Percentiles rank a stretch among this genome's conserved stretches.
phyloP scores from a whole-genome alignment of 2,329 filamentous ascomycete species.

The Penicillium sp. region DNA sequence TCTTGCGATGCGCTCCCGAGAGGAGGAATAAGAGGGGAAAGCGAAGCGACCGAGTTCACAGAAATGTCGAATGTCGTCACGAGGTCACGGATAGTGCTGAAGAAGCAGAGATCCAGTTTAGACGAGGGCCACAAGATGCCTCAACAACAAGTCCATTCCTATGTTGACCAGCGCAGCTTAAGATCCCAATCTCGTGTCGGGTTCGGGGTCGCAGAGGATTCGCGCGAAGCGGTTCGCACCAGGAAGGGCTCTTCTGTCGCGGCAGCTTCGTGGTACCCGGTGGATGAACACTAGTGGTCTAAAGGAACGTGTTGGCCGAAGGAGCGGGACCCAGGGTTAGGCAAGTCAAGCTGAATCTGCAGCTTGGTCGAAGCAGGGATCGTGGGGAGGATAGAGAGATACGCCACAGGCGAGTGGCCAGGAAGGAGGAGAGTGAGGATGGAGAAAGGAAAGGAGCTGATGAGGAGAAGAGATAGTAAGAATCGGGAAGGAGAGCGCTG shows the following conservation, averaged over 20 bases:
- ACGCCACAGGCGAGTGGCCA: conserved; percentile 17
- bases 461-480: conserved; percentile 17
- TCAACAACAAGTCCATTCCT: conserved; percentile 40
- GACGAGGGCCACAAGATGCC: conserved; percentile 28
- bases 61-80: background rate
- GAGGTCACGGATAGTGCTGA: conserved; percentile 21
- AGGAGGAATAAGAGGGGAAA: background rate
- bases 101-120: conserved; percentile 27
- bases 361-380: conserved; percentile 1
- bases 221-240: conserved; percentile 5
- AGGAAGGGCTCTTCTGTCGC: background rate
- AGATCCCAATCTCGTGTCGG: conserved; percentile 16
- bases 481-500: conserved; percentile 17
- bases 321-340: conserved; percentile 10
- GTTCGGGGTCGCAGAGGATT: conserved; percentile 5
- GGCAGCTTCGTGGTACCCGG: background rate
- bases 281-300: conserved; percentile 4
- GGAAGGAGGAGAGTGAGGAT: conserved; percentile 10
- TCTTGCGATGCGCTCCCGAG: background rate
- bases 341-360: conserved; percentile 3
- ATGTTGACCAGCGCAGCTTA: conserved; percentile 27
- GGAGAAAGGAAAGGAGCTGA: conserved; percentile 15
- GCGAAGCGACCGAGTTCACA: background rate
- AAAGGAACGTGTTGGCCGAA: conserved; percentile 12
- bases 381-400: conserved; percentile 7